Base-by-base conservation (phyloP, 768 basidiomycete genomes). In the Amanita rubescens region DNA sequence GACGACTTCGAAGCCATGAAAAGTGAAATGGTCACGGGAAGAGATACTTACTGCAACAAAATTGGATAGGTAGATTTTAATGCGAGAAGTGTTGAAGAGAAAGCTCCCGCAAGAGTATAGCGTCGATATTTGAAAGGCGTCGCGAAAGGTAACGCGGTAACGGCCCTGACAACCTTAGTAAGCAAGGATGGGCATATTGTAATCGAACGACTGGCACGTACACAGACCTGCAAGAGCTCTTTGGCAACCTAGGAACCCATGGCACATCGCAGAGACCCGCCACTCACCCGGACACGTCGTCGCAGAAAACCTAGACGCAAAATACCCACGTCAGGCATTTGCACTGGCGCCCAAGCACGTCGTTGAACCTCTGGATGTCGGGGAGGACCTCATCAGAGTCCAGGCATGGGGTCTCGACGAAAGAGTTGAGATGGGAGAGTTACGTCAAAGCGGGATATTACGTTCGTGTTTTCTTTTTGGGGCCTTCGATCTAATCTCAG, bases 381-480 rank as follows among this genome's bases (percentile, higher is more conserved):
- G 27, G 8, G 27, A 30, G 27, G 27, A 30, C 27, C 3, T 30
- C 39, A 75, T 72, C 15, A 70, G 70, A 55, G 67, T 68, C 12
- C 75, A 78, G 57, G 66, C 69, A 17, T 92, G 91, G 91, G 74
- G 84, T 58, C 70, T 93, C 12, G 86, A 85, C 77, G 32, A 71
- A 75, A 33, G 77, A 83, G 57, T 68, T 90, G 33, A 71, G 85
- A 47, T 93, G 90, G 91, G 88, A 90, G 62, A 90, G 85, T 62
- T 93, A 91, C 65, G 81, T 93, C 60, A 91, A 92, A 65, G 89
- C 88, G 1, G 88, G 86, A 15, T 90, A 89, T 61, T 87, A 85
- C 64, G 89, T 89, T 54, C 56, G 82, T 72, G 11, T 55, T 24
- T 19, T 15, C 20, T 17, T 51, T 30, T 20, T 37, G n/a, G n/a